Evolutionary conservation across 2,329 filamentous ascomycete species (phyloP), one percentile per base, ranked within the genome.

Genomic region (Hyphodiscus sp.): DNA sequence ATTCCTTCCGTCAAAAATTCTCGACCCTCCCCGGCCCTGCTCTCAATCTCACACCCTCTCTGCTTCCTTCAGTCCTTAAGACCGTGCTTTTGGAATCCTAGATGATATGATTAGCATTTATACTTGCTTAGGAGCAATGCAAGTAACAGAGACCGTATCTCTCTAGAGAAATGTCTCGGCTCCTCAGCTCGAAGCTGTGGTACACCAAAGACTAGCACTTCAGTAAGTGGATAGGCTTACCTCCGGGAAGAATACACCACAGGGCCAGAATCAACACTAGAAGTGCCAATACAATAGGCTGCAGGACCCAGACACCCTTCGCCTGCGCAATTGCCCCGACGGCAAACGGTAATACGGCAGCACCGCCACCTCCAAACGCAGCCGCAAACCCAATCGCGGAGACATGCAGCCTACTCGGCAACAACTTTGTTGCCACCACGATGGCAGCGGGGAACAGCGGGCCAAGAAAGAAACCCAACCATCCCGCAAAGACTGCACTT

Each of bases 381-480:
- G 87, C 83, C 0, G 86, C 85, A 62, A 95, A 92, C 0, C 89
- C 89, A 60, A 95, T 89, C 0, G 86, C 83, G 26, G 79, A 82
- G 38, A 94, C 86, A 63, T 95, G 89, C 30, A 90, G 72, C 55
- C 89, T 79, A 41, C 74, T 76, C 0, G 88, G 88, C 0, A 95
- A 73, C 1, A 94, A 72, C 61, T 89, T 91, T 0, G 87, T 89
- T 2, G 84, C 82, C 1, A 82, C 83, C 0, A 91, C 82, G 13
- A 94, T 78, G 0, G 81, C 86, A 1, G 83, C 86, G 0, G 89
- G 88, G 65, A 92, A 92, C 10, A 92, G 69, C 0, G 89, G 89
- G 0, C 89, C 89, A 0, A 92, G 76, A 63, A 92, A 90, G 75
- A 92, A 90, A 0, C 89, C 89, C 54, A 90, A 76, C 1, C 90